These are phyloP conservation scores for Aspergillus thermomutatus DNA, from an alignment of 2,329 filamentous ascomycete genomes.

Conservation along the genomic window DNA sequence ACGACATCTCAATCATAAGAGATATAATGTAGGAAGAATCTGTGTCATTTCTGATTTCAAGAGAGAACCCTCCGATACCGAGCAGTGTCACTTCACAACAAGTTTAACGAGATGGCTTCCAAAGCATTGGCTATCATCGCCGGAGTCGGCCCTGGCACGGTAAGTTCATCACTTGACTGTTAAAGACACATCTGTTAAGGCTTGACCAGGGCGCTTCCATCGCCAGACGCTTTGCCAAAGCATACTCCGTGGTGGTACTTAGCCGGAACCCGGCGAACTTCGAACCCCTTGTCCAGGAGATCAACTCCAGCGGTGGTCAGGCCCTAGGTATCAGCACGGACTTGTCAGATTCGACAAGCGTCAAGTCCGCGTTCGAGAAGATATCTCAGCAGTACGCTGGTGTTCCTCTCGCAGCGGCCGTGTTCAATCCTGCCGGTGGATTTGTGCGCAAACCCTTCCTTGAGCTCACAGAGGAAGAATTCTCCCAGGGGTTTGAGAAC, in stretches of 20 bases:
- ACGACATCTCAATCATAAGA: constrained; percentile 9
- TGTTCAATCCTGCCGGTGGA: constrained; percentile 59
- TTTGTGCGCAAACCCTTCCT: constrained; percentile 61
- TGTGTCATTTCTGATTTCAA: neutral
- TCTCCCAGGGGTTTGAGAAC: constrained; percentile 49
- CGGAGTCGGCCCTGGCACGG: constrained; percentile 47
- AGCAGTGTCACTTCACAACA: neutral
- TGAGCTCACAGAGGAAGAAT: constrained; percentile 58
- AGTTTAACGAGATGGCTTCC: constrained; percentile 24
- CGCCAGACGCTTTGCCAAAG: constrained; percentile 56
- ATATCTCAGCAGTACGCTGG: constrained; percentile 53
- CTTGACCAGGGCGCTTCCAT: constrained; percentile 59
- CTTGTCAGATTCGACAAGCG: constrained; percentile 50
- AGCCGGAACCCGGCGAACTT: constrained; percentile 58
- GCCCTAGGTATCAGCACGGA: constrained; percentile 62
- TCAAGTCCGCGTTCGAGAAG: constrained; percentile 52
- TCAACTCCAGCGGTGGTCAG: constrained; percentile 56
- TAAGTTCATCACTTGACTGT: constrained; percentile 16
- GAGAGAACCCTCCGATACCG: neutral
- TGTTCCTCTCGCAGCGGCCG: constrained; percentile 48
- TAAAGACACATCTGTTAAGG: constrained; percentile 5
- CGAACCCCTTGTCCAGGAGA: constrained; percentile 54
- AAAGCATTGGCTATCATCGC: constrained; percentile 46
- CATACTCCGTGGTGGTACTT: constrained; percentile 59
- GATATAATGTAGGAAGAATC: neutral